These are phyloP conservation scores for Zizania palustris DNA, from an alignment of 202 grass and related monocot genomes.

Conservation along the genomic window DNA sequence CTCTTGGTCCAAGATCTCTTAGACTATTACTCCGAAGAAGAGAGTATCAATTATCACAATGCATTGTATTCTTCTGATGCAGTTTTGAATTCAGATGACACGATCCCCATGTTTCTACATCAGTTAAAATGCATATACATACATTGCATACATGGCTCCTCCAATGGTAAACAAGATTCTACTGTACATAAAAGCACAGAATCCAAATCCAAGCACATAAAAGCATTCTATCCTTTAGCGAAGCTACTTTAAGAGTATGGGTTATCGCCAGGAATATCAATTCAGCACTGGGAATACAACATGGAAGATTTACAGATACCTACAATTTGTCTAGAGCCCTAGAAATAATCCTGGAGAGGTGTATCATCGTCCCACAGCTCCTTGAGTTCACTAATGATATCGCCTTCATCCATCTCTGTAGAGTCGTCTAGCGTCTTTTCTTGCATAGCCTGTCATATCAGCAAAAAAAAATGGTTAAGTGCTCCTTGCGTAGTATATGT, in stretches of 20 bases:
- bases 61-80: not conserved
- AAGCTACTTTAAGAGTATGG: not conserved
- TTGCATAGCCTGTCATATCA: slow-evolving; percentile 51
- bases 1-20: no score
- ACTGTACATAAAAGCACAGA: slow-evolving; percentile 50
- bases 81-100: not conserved
- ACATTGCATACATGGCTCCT: slow-evolving; percentile 18
- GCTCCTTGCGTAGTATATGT: not conserved
- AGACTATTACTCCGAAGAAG: not conserved
- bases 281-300: slow-evolving; percentile 1
- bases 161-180: slow-evolving; percentile 6
- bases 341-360: slow-evolving; percentile 40
- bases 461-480: slow-evolving; percentile 21
- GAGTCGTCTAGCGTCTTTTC: slow-evolving; percentile 60
- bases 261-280: not conserved
- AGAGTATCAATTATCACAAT: not conserved
- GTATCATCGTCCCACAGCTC: slow-evolving; percentile 65
- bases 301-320: not conserved
- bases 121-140: slow-evolving; percentile 16
- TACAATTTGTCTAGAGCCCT: slow-evolving; percentile 11
- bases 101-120: slow-evolving; percentile 22
- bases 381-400: slow-evolving; percentile 62
- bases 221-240: slow-evolving; percentile 9
- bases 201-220: slow-evolving; percentile 22
- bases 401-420: slow-evolving; percentile 51